Base-by-base conservation (phyloP, 2,329 filamentous ascomycete genomes). In the Alternaria alternata region DNA sequence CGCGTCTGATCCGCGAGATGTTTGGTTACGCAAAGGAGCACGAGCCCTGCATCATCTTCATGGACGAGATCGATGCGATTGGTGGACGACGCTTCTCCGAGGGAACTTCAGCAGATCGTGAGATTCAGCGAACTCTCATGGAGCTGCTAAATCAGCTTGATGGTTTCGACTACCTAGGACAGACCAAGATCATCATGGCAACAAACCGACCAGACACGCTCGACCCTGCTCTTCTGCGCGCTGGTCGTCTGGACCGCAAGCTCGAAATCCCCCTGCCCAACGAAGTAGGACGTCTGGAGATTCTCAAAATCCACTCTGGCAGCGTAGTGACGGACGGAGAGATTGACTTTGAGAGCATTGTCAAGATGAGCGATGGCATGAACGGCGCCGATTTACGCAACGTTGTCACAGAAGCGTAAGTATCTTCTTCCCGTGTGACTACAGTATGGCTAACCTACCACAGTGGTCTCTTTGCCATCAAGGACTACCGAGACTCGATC, bases 101-200 rank as follows among this genome's bases (percentile, higher is more conserved):
- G 80, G 95, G 96, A 70, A 99, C 95, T 52, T 97, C 93, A 61
- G 95, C 95, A 51, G 95, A 99, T 83, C 90, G 96, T 75, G 95
- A 99, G 81, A 99, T 99, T 71, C 95, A 99, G 82, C 90, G 95
- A 76, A 99, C 95, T 36, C 85, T 99, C 61, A 99, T 99, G 95
- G 95, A 99, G 81, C 86, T 99, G 56, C 90, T 99, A 64, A 99
- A 99, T 82, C 95, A 99, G 81, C 88, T 99, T 54, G 95, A 99
- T 78, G 95, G 96, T 69, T 99, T 99, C 84, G 95, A 99, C 82
- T 99, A 99, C 82, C 87, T 99, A 38, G 95, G 96, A 71, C 97
- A 99, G 86, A 99, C 95, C 56, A 99, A 99, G 85, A 99, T 99
- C 79, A 99, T 99, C 83, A 99, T 99, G 96, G 95, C 94, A 38